Percentiles rank a stretch among this genome's conserved stretches.
Evolutionary conservation across 805 yeast species (phyloP).

Genomic region (Clavispora phyllophila): DNA sequence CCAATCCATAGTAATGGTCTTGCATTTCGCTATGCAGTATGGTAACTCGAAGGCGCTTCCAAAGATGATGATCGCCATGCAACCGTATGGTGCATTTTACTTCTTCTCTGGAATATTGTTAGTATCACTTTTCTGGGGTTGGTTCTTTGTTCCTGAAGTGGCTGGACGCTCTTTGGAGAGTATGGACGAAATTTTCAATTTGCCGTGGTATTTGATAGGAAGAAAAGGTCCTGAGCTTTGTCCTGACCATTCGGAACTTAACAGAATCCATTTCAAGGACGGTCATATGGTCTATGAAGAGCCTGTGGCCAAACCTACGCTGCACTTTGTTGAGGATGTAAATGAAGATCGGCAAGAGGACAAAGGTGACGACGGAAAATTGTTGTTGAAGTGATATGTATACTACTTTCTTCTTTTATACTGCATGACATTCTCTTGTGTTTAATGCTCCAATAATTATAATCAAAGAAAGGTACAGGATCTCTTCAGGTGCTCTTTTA

Average conservation of each 20-base stretch:
- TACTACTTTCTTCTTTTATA: no score
- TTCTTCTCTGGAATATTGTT: constrained; percentile 42
- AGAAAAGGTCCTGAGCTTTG: constrained; percentile 48
- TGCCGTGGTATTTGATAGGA: constrained; percentile 57
- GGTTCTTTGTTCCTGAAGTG: constrained; percentile 48
- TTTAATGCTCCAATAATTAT: no score
- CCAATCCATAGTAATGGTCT: constrained; percentile 47
- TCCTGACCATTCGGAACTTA: constrained; percentile 46
- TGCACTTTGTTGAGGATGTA: constrained; percentile 3
- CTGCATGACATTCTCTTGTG: no score
- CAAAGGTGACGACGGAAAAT: constrained; percentile 4
- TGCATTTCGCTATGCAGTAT: constrained; percentile 54
- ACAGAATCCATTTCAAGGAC: constrained; percentile 16
- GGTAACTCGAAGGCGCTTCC: constrained; percentile 56
- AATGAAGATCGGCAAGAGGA: constrained; percentile 7
- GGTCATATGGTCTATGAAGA: constrained; percentile 4
- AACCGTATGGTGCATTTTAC: constrained; percentile 47
- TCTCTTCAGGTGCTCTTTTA: no score
- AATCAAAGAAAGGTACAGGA: no score
- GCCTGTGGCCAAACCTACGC: constrained; percentile 2
- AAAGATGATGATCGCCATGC: constrained; percentile 43
- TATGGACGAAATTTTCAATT: constrained; percentile 46
- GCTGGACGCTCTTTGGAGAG: constrained; percentile 47
- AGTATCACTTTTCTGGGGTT: constrained; percentile 41
- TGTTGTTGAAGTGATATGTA: not conserved